Conservation (phyloP, 2,329 filamentous ascomycete species). For the Paracorniculantispora psalliotae region DNA sequence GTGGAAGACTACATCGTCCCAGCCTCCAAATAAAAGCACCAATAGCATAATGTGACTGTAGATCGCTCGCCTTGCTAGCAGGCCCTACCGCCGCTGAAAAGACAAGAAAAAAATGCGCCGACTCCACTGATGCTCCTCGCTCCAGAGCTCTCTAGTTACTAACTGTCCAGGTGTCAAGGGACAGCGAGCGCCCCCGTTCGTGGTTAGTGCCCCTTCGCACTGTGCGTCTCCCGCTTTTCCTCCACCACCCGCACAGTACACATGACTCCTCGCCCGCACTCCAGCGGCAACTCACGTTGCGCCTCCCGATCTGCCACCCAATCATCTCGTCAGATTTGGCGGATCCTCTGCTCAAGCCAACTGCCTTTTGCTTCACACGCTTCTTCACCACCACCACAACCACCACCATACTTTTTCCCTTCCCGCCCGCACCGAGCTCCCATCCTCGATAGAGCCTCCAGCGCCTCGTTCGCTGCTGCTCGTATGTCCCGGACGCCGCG, state of each 20-base stretch:
- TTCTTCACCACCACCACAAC: neutral
- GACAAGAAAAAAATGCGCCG: neutral
- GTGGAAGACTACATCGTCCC: too few species aligned
- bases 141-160: neutral
- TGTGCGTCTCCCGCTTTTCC: neutral
- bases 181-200: neutral
- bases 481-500: constrained; percentile 26
- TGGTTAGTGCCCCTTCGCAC: neutral
- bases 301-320: constrained; percentile 7
- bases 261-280: neutral
- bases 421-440: neutral
- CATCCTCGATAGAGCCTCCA: constrained; percentile 2
- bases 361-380: constrained; percentile 7
- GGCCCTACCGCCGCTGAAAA: neutral
- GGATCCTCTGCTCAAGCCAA: neutral
- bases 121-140: neutral
- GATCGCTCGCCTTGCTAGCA: neutral
- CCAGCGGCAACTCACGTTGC: neutral
- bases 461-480: constrained; percentile 8
- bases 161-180: neutral
- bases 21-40: too few species aligned
- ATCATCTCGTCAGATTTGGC: constrained; percentile 10
- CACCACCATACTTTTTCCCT: constrained; percentile 1
- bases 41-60: neutral
- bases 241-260: neutral